Percentiles rank a stretch among this genome's conserved stretches.
Conservation (phyloP, 345 rosid genomes). For the Ailanthus altissimus region DNA sequence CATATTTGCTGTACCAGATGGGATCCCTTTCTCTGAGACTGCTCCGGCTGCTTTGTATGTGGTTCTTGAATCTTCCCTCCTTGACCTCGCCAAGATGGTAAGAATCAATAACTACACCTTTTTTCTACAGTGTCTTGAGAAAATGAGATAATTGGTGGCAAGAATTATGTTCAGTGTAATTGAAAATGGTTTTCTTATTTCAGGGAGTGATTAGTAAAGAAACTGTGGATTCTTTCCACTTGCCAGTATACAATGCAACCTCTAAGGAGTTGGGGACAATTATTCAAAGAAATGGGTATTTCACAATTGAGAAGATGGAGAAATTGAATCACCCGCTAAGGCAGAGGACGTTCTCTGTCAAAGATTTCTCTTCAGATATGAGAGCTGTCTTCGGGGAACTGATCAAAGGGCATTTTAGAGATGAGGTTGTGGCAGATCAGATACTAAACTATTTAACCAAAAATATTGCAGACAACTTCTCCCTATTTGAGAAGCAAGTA, state of each 20-base stretch:
- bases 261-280: conserved; percentile 8
- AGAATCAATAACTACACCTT: neutral
- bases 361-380: neutral
- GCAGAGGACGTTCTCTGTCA: neutral
- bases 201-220: conserved; percentile 20
- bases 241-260: conserved; percentile 19
- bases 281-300: neutral
- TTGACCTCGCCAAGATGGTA: conserved; percentile 19
- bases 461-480: neutral
- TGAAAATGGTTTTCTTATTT: neutral
- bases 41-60: neutral
- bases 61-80: conserved; percentile 13
- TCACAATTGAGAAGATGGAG: conserved; percentile 10
- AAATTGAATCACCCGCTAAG: neutral
- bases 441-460: neutral
- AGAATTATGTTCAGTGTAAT: too few relatives aligned
- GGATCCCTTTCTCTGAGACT: neutral
- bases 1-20: conserved; percentile 19
- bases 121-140: too few relatives aligned
- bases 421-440: neutral
- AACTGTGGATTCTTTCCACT: conserved; percentile 21
- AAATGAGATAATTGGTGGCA: too few relatives aligned
- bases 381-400: conserved; percentile 28
- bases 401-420: conserved; percentile 17
- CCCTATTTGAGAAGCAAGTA: neutral